Conservation (phyloP, 345 rosid species). For the Hypericum androsaemum region DNA sequence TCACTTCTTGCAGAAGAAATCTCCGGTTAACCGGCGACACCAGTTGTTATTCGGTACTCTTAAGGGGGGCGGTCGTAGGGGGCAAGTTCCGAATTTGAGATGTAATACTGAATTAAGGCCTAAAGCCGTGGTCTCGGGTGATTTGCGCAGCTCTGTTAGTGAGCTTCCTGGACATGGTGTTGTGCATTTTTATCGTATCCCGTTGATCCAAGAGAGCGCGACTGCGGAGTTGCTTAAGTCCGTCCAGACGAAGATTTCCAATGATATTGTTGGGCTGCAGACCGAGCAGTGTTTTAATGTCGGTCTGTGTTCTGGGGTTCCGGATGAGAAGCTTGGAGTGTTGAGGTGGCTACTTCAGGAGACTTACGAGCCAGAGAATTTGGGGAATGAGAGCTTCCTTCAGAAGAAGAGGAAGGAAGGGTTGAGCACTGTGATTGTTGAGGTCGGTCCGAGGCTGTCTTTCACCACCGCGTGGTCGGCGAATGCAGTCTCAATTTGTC, state of each 20-base stretch:
- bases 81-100: slow-evolving; percentile 32
- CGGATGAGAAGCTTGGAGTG: slow-evolving; percentile 39
- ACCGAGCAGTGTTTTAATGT: slow-evolving; percentile 84
- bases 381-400: slow-evolving; percentile 65
- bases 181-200: slow-evolving; percentile 64
- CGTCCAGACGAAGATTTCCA: slow-evolving; percentile 50
- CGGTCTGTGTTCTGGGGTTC: slow-evolving; percentile 39
- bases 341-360: slow-evolving; percentile 84
- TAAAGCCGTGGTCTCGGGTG: slow-evolving; percentile 36
- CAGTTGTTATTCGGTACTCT: slow-evolving; percentile 16
- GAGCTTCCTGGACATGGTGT: slow-evolving; percentile 53
- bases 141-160: slow-evolving; percentile 25
- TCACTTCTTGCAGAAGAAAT: slow-evolving; percentile 6
- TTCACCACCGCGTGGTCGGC: slow-evolving; percentile 95
- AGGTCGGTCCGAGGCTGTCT: slow-evolving; percentile 84
- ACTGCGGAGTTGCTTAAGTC: slow-evolving; percentile 51
- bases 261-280: slow-evolving; percentile 60
- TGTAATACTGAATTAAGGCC: slow-evolving; percentile 44
- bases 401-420: slow-evolving; percentile 73
- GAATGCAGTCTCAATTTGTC: slow-evolving; percentile 81
- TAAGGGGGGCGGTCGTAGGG: not conserved
- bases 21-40: slow-evolving; percentile 10
- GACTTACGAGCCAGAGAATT: slow-evolving; percentile 86
- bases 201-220: slow-evolving; percentile 70
- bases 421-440: slow-evolving; percentile 43